Evolutionary conservation across 176 grass and related monocot genomes (phyloP).

Genomic region (Pontederia paniculata): DNA sequence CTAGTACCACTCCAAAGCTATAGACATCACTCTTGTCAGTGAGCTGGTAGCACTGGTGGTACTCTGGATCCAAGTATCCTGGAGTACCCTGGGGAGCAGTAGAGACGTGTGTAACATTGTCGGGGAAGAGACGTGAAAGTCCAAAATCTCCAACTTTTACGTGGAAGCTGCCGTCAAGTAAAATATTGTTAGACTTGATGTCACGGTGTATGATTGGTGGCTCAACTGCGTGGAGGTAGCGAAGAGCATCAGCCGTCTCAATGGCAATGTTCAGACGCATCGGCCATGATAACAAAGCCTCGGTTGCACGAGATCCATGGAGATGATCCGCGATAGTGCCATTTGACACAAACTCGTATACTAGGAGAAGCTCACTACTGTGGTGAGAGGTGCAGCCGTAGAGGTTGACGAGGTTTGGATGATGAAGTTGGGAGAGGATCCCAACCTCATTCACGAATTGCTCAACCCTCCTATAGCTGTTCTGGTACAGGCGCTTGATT

Average conservation of each 20-base stretch:
- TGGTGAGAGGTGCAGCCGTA: slow-evolving; percentile 6
- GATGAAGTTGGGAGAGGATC: slow-evolving; percentile 13
- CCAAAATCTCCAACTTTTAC: slow-evolving; percentile 16
- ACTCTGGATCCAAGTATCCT: slow-evolving; percentile 7
- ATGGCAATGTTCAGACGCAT: slow-evolving; percentile 12
- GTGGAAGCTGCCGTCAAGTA: slow-evolving; percentile 6
- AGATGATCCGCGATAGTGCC: slow-evolving; percentile 10
- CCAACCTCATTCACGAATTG: slow-evolving; percentile 9
- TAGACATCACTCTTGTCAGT: slow-evolving; percentile 14
- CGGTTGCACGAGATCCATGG: slow-evolving; percentile 5
- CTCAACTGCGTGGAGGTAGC: slow-evolving; percentile 7
- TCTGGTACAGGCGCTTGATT: slow-evolving; percentile 6
- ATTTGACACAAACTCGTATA: slow-evolving; percentile 10
- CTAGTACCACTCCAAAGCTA: slow-evolving; percentile 7
- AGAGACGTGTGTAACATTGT: slow-evolving; percentile 10
- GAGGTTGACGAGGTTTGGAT: slow-evolving; percentile 10
- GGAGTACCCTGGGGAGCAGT: slow-evolving; percentile 13
- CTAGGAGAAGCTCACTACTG: slow-evolving; percentile 3
- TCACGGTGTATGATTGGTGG: slow-evolving; percentile 11
- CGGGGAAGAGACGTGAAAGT: slow-evolving; percentile 6
- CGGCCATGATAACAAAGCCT: slow-evolving; percentile 6
- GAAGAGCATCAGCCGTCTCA: slow-evolving; percentile 9
- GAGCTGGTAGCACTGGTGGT: slow-evolving; percentile 12
- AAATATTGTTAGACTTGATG: slow-evolving; percentile 11
- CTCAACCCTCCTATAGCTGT: neutral